Percentiles rank a stretch among this genome's conserved stretches.
These are phyloP conservation scores for Xylaria sp. DNA, from an alignment of 495 filamentous ascomycete genomes.

Conservation along the genomic window DNA sequence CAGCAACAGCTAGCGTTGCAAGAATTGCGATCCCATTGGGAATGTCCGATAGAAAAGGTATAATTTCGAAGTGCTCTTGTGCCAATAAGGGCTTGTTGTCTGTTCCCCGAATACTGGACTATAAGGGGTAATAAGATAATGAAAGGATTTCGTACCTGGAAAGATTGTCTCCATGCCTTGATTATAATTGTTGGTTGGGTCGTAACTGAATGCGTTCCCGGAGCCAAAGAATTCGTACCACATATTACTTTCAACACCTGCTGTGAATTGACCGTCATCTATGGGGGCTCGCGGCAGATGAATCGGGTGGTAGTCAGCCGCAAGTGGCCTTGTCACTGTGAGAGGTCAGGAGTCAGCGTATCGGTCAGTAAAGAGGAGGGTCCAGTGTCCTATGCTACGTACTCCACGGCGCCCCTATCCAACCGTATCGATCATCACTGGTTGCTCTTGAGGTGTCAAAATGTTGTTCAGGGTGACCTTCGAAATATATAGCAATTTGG, in stretches of 20 bases:
- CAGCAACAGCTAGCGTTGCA: neutral
- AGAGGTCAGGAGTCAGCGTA: neutral
- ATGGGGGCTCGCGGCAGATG: neutral
- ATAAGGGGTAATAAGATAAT: neutral
- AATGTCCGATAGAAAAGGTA: neutral
- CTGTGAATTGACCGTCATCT: neutral
- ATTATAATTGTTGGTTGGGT: neutral
- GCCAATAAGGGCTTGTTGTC: neutral
- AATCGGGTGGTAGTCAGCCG: neutral
- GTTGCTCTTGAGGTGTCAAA: neutral
- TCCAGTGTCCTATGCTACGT: neutral
- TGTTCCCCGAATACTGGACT: neutral
- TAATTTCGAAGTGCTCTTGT: neutral
- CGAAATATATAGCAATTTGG: neutral
- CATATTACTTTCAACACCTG: neutral
- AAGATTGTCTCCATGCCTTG: neutral
- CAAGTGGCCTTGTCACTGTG: neutral
- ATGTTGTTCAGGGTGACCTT: constrained; percentile 4
- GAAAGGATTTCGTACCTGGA: neutral
- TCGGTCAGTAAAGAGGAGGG: too few species aligned
- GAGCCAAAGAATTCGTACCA: neutral
- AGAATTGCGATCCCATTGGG: neutral
- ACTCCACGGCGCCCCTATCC: constrained; percentile 15
- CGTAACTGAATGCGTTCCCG: neutral
- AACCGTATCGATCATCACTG: neutral